These are phyloP conservation scores for Entoloma clypeatum DNA, from an alignment of 1,284 basidiomycete species.

Conservation along the genomic window DNA sequence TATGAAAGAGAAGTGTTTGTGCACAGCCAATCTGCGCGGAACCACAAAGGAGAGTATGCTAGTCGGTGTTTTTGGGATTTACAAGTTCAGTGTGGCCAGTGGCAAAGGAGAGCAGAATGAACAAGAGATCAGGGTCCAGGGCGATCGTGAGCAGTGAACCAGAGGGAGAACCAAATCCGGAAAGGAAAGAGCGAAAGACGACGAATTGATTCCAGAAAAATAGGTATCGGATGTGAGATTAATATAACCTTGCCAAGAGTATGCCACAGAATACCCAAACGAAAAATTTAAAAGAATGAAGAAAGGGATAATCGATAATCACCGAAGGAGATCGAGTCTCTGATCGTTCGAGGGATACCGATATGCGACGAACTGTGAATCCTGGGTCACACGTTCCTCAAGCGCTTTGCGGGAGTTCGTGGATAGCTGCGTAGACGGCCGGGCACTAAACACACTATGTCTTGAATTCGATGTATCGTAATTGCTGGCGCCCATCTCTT, in stretches of 20 bases:
- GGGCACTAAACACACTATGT: slow-evolving; percentile 38
- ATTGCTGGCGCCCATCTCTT: slow-evolving; percentile 37
- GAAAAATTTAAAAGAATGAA: slow-evolving; percentile 9
- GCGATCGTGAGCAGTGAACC: too few relatives aligned
- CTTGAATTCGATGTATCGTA: slow-evolving; percentile 45
- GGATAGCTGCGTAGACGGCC: slow-evolving; percentile 44
- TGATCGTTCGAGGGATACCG: slow-evolving; percentile 76
- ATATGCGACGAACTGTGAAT: slow-evolving; percentile 77
- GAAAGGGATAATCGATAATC: slow-evolving; percentile 12
- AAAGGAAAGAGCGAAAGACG: slow-evolving; percentile 7
- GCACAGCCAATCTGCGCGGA: slow-evolving; percentile 3
- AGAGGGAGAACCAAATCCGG: too few relatives aligned
- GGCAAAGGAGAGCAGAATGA: slow-evolving; percentile 11
- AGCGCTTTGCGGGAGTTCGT: slow-evolving; percentile 64
- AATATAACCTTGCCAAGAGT: neutral
- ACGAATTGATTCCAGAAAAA: neutral
- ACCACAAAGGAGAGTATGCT: slow-evolving; percentile 12
- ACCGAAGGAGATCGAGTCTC: slow-evolving; percentile 55
- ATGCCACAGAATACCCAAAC: slow-evolving; percentile 5
- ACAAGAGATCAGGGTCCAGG: slow-evolving; percentile 1
- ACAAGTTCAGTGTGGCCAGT: slow-evolving; percentile 22
- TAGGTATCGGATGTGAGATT: neutral
- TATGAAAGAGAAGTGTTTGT: slow-evolving; percentile 10
- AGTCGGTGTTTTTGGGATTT: too few relatives aligned
- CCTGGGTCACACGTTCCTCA: slow-evolving; percentile 74